Percentiles rank a stretch among this genome's conserved stretches.
Evolutionary conservation across 352 stramenopile species (phyloP).

Genomic region (Bremia lactucae): DNA sequence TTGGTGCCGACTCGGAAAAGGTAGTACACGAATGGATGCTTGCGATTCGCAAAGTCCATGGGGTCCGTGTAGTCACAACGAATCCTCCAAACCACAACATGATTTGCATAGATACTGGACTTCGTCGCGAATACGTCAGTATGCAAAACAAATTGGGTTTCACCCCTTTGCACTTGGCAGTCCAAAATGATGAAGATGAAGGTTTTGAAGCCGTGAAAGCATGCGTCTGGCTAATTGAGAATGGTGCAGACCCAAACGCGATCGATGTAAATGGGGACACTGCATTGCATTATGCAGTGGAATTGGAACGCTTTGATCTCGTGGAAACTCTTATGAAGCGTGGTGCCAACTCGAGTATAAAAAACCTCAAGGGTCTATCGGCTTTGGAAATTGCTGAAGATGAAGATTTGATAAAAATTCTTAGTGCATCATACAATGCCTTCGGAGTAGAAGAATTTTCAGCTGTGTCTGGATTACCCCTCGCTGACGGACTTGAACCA

Average conservation of each 20-base stretch:
- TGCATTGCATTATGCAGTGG: conserved; percentile 77
- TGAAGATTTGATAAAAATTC: conserved; percentile 67
- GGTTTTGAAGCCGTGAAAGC: conserved; percentile 84
- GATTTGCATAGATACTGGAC: conserved; percentile 79
- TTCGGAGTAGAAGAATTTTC: conserved; percentile 21
- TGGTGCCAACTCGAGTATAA: conserved; percentile 60
- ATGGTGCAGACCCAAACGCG: conserved; percentile 68
- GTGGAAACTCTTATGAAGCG: conserved; percentile 83
- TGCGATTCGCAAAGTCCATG: conserved; percentile 74
- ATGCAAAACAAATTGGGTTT: conserved; percentile 83
- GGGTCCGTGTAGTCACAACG: conserved; percentile 65
- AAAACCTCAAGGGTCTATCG: conserved; percentile 60
- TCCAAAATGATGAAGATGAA: conserved; percentile 85
- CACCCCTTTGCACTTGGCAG: conserved; percentile 61
- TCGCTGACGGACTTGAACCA: conserved; percentile 14
- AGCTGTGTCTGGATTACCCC: conserved; percentile 11
- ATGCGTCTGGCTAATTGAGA: conserved; percentile 81
- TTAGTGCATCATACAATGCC: conserved; percentile 42
- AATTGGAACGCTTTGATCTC: conserved; percentile 68
- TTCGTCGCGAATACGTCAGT: conserved; percentile 78
- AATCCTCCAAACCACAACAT: conserved; percentile 75
- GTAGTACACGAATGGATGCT: conserved; percentile 84
- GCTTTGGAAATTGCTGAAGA: conserved; percentile 64
- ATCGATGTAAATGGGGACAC: conserved; percentile 77
- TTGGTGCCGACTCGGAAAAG: conserved; percentile 72